Evolutionary conservation across 371 early-diverging fungal species (phyloP), one percentile per base, ranked within the genome.

Genomic region (Mortierella sp.): DNA sequence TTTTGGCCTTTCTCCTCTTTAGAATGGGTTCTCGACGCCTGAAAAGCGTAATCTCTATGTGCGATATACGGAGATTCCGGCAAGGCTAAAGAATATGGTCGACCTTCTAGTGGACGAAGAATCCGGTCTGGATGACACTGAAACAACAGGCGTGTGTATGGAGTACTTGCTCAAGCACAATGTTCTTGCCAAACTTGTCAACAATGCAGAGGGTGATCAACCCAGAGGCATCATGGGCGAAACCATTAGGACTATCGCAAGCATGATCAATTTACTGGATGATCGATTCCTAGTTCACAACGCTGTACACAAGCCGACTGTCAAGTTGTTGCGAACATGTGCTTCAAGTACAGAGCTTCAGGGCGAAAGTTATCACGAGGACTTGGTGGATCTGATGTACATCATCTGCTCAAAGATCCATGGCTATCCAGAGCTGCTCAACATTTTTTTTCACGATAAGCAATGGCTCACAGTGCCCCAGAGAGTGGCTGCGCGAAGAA

Each of bases 81-180:
- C 68, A 31, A 88, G 88, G 59, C 88, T 98, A 56, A 89, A 93
- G 59, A 85, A 85, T 45, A 96, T 98, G 93, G 92, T 94, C 5
- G 96, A 96, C 83, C 84, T 96, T 70, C 86, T 98, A 13, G 93
- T 96, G 13, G 95, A 95, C 78, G 98, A 98, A 85, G 95, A 96
- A 73, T 91, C 91, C 29, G 82, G 92, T 42, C 66, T 85, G 12
- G 91, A 91, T 67, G 87, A 90, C 12, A 87, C 91, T 43, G 87
- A 88, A 37, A 88, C 91, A 1, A 93, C 93, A 0, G 97, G 96
- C 26, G 89, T 93, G 1, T 97, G 97, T 82, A 96, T 96, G 89
- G 98, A 98, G 76, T 93, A 93, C 60, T 91, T 96, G 62, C 86
- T 98, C 68, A 95, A 93, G 70, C 91, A 94, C 70, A 89, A 90